These are phyloP conservation scores for Falciphora oryzae DNA, from an alignment of 2,329 filamentous ascomycete genomes.

Conservation along the genomic window DNA sequence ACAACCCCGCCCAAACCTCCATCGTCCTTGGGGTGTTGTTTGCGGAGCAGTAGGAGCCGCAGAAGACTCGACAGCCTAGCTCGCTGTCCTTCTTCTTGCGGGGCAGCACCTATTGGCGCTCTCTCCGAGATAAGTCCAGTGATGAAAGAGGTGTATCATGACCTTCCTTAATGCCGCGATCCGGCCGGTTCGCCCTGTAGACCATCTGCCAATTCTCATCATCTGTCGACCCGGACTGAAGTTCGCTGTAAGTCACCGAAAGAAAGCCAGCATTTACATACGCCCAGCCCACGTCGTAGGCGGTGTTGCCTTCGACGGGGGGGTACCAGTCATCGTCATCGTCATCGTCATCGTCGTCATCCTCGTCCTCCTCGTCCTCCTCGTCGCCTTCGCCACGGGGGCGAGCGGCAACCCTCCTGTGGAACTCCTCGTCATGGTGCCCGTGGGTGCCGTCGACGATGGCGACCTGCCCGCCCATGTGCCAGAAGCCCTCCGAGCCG, in stretches of 20 bases:
- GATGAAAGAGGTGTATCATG: not conserved
- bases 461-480: not conserved
- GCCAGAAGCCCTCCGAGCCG: not conserved
- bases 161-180: not conserved
- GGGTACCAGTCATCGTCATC: not conserved
- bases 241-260: not conserved
- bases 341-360: not conserved
- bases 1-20: too few species aligned
- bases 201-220: not conserved
- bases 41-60: too few species aligned
- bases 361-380: too few species aligned
- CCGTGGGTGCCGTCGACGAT: not conserved
- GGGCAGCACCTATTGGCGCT: too few species aligned
- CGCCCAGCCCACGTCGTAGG: not conserved
- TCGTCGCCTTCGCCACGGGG: too few species aligned
- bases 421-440: slow-evolving; percentile 1
- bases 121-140: not conserved
- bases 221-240: not conserved
- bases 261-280: not conserved
- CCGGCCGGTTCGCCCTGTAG: not conserved
- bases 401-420: too few species aligned
- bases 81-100: too few species aligned
- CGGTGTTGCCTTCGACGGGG: not conserved
- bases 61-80: too few species aligned
- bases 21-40: too few species aligned